Evolutionary conservation across 371 early-diverging fungal genomes (phyloP).

Genomic region (Chytridiales sp.): DNA sequence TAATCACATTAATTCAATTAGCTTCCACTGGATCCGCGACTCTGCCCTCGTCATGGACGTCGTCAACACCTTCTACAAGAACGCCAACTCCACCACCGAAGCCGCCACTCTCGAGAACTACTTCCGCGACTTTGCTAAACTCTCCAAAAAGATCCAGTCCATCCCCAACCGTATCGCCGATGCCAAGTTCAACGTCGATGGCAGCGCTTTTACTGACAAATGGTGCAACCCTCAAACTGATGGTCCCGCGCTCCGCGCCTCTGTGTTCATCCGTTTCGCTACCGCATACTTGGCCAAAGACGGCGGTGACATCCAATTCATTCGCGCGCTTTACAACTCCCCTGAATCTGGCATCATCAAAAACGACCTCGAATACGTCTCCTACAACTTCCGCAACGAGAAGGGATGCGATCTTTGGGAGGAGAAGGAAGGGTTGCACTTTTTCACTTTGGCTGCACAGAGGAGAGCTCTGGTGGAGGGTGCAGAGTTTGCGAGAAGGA

Average conservation of each 20-base stretch:
- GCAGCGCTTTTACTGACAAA: not conserved
- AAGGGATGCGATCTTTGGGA: conserved; percentile 65
- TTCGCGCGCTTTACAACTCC: conserved; percentile 28
- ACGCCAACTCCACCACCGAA: not conserved
- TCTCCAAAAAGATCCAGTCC: too few relatives aligned
- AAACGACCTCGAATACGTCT: conserved; percentile 64
- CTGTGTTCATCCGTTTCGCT: conserved; percentile 50
- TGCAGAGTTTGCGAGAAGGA: conserved; percentile 38
- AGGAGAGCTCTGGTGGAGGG: conserved; percentile 58
- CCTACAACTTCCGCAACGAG: conserved; percentile 39
- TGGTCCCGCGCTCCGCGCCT: conserved; percentile 68
- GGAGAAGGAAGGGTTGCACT: conserved; percentile 62
- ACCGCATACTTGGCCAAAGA: conserved; percentile 24
- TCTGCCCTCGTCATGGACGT: conserved; percentile 20
- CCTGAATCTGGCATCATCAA: conserved; percentile 33
- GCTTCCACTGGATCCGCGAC: conserved; percentile 21
- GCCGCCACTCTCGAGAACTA: too few relatives aligned
- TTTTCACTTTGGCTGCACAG: conserved; percentile 69
- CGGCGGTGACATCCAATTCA: not conserved
- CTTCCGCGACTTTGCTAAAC: too few relatives aligned
- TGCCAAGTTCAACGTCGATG: not conserved
- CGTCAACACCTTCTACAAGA: conserved; percentile 9
- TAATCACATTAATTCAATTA: too few relatives aligned
- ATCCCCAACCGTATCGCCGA: too few relatives aligned
- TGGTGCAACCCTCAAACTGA: conserved; percentile 3